Percentiles rank a stretch among this genome's conserved stretches.
Conservation (phyloP, 1,139 yeast species). For the Geotrichum citri-aurantii region DNA sequence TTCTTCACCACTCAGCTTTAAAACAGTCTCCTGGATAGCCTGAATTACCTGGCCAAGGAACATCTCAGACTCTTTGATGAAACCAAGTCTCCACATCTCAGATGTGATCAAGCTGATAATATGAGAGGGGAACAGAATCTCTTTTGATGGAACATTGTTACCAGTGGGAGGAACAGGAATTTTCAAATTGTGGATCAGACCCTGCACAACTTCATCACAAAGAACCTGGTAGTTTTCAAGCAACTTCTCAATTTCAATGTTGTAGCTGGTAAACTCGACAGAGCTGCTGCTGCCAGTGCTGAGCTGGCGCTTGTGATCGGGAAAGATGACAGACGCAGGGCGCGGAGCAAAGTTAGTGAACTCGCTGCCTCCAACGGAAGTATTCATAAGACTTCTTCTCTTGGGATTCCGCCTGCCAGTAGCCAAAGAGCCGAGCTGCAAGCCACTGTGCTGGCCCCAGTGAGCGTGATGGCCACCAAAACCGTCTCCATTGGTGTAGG, state of each 20-base stretch:
- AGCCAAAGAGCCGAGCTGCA: slow-evolving; percentile 16
- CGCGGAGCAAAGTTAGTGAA: slow-evolving; percentile 32
- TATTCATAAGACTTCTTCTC: slow-evolving; percentile 30
- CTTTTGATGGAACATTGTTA: slow-evolving; percentile 78
- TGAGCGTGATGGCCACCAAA: not conserved
- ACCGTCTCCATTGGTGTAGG: slow-evolving; percentile 6
- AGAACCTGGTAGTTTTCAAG: slow-evolving; percentile 74
- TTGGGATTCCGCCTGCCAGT: slow-evolving; percentile 30
- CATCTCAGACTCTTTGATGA: slow-evolving; percentile 86
- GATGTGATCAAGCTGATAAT: slow-evolving; percentile 85
- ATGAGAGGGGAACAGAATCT: slow-evolving; percentile 94
- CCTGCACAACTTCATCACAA: slow-evolving; percentile 82
- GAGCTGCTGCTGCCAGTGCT: slow-evolving; percentile 27
- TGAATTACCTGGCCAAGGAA: slow-evolving; percentile 87
- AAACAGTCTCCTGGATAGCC: slow-evolving; percentile 62
- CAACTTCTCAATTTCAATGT: slow-evolving; percentile 38
- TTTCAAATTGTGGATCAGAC: slow-evolving; percentile 79
- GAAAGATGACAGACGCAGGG: slow-evolving; percentile 32
- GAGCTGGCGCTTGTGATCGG: slow-evolving; percentile 26
- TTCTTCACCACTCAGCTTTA: slow-evolving; percentile 62
- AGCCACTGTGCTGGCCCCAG: slow-evolving; percentile 7
- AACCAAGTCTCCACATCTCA: slow-evolving; percentile 98
- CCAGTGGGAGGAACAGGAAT: slow-evolving; percentile 79
- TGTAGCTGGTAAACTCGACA: slow-evolving; percentile 29
- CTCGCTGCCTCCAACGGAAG: slow-evolving; percentile 22